Conservation (phyloP, 495 filamentous ascomycete genomes). For the Penicillium ochrochloron region DNA sequence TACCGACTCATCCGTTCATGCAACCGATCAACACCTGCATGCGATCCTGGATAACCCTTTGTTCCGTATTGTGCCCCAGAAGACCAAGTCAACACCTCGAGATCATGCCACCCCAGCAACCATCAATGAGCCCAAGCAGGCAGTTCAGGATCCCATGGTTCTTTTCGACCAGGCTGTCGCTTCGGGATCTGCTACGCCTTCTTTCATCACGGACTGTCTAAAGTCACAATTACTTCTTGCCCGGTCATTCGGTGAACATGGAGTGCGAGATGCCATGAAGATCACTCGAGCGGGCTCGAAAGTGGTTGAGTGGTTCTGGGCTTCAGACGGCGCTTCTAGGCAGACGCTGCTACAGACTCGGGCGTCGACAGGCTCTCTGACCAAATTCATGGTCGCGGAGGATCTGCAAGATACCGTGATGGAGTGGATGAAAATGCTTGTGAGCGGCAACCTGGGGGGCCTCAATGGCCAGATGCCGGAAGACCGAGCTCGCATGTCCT, state of each 20-base stretch:
- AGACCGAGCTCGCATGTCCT: constrained; percentile 23
- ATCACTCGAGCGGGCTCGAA: constrained; percentile 39
- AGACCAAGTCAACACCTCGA: constrained; percentile 11
- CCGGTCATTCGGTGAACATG: constrained; percentile 20
- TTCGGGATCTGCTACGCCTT: constrained; percentile 38
- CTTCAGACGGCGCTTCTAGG: constrained; percentile 38
- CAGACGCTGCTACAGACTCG: constrained; percentile 35
- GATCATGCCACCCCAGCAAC: constrained; percentile 17
- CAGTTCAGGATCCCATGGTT: constrained; percentile 42
- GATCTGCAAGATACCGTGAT: constrained; percentile 39
- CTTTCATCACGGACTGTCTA: constrained; percentile 33
- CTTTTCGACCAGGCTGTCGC: constrained; percentile 49
- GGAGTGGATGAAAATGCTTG: constrained; percentile 41
- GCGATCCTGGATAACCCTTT: constrained; percentile 75
- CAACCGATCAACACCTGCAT: constrained; percentile 61
- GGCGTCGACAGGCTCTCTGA: constrained; percentile 19
- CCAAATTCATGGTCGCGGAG: constrained; percentile 50
- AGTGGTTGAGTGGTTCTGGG: constrained; percentile 48
- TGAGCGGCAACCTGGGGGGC: constrained; percentile 36
- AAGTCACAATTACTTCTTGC: constrained; percentile 41
- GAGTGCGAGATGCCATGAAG: constrained; percentile 36
- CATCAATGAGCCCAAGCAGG: constrained; percentile 23
- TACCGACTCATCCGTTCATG: constrained; percentile 39
- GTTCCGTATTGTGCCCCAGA: constrained; percentile 43
- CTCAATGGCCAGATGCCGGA: constrained; percentile 32